Evolutionary conservation across 768 basidiomycete genomes (phyloP).

Genomic region (Phylloporus arenicola): DNA sequence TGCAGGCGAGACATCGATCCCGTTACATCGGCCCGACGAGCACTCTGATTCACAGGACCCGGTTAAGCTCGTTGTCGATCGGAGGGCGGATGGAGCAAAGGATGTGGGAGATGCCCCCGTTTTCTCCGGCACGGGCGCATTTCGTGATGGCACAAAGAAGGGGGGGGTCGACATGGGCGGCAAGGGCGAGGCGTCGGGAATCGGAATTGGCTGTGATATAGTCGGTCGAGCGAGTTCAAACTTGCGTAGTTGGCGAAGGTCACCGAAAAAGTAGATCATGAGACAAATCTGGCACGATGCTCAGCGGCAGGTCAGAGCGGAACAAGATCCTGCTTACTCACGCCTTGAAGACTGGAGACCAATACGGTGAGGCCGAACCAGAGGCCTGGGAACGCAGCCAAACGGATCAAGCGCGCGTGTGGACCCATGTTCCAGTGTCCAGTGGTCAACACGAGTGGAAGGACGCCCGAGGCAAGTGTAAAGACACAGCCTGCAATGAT

Average conservation of each 20-base stretch:
- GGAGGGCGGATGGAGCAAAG: too few species aligned
- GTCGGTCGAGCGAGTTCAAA: conserved; percentile 72
- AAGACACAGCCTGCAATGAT: conserved; percentile 56
- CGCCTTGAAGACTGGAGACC: conserved; percentile 60
- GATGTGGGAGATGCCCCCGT: neutral
- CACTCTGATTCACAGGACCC: conserved; percentile 11
- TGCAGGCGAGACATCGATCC: conserved; percentile 40
- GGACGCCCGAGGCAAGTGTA: conserved; percentile 41
- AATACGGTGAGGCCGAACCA: conserved; percentile 65
- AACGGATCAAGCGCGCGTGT: conserved; percentile 47
- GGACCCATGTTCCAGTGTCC: conserved; percentile 32
- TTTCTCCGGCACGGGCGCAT: conserved; percentile 5
- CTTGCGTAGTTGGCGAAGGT: conserved; percentile 69
- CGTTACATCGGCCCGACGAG: conserved; percentile 13
- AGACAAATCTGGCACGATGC: conserved; percentile 43
- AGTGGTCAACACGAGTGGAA: conserved; percentile 47
- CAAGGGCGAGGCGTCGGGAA: conserved; percentile 14
- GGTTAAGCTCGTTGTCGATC: conserved; percentile 6
- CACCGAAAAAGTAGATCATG: conserved; percentile 76
- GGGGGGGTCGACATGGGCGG: neutral
- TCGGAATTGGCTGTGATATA: conserved; percentile 43
- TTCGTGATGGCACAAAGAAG: conserved; percentile 8
- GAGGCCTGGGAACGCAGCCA: conserved; percentile 58
- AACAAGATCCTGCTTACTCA: conserved; percentile 26
- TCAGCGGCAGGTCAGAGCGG: neutral